These are phyloP conservation scores for Blastobotrys serpentis DNA, from an alignment of 1,139 yeast genomes.

Conservation along the genomic window DNA sequence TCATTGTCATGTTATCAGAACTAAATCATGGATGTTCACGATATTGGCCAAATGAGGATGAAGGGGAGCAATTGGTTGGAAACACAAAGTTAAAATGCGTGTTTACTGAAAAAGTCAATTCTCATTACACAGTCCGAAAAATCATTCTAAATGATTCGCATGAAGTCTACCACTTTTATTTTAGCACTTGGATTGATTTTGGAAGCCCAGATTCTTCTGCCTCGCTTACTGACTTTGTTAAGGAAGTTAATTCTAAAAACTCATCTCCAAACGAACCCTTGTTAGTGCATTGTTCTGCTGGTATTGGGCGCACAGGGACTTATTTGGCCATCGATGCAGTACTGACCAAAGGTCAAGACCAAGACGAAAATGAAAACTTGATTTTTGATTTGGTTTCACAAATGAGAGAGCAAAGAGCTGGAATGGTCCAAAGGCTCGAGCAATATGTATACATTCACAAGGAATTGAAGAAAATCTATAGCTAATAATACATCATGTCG, in stretches of 20 bases:
- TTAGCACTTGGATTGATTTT: constrained; percentile 59
- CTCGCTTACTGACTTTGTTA: constrained; percentile 32
- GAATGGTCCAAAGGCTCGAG: constrained; percentile 65
- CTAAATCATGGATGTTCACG: constrained; percentile 63
- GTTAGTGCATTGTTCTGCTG: constrained; percentile 78
- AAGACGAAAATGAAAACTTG: constrained; percentile 26
- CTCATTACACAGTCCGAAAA: constrained; percentile 10
- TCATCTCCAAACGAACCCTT: constrained; percentile 36
- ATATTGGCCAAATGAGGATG: constrained; percentile 62
- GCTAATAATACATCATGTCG: too few relatives aligned
- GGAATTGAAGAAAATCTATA: constrained; percentile 28
- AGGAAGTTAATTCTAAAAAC: constrained; percentile 33
- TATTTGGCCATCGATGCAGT: constrained; percentile 67
- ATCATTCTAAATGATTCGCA: constrained; percentile 15
- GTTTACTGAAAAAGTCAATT: constrained; percentile 8
- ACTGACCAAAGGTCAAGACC: constrained; percentile 25
- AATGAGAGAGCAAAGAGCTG: constrained; percentile 55
- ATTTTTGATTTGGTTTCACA: constrained; percentile 43
- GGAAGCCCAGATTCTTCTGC: constrained; percentile 46
- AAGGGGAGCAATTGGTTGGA: not conserved
- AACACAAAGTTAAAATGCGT: not conserved
- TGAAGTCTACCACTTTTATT: constrained; percentile 52
- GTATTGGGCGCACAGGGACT: constrained; percentile 83
- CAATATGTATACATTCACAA: constrained; percentile 55
- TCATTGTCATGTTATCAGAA: constrained; percentile 87